Percentiles rank a stretch among this genome's conserved stretches.
Evolutionary conservation across 148 eudicot species (phyloP).

Genomic region (Vaccinium corymbosum): DNA sequence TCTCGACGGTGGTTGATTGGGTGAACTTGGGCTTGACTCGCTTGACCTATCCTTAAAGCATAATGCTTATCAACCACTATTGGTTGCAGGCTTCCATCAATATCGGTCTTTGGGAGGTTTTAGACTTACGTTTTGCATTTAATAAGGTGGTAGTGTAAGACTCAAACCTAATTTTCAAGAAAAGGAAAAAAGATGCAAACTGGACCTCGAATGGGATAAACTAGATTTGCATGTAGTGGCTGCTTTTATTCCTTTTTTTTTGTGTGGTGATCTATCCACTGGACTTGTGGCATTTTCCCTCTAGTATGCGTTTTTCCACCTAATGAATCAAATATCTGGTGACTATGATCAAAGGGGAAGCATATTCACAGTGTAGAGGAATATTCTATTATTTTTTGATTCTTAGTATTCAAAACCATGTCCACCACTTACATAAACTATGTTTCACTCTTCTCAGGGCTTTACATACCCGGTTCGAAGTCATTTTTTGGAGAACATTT

Average conservation of each 20-base stretch:
- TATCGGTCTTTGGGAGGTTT: not conserved
- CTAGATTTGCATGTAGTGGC: not conserved
- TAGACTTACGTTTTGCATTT: not conserved
- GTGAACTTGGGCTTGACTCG: not conserved
- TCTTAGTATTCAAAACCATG: not conserved
- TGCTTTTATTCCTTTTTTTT: not conserved
- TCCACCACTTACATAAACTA: not conserved
- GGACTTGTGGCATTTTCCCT: not conserved
- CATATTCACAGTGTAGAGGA: not conserved
- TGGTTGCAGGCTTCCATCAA: not conserved
- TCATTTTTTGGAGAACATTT: conserved; percentile 81
- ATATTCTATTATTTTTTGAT: not conserved
- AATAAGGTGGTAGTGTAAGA: not conserved
- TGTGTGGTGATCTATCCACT: no score
- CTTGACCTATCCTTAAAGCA: not conserved
- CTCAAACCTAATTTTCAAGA: not conserved
- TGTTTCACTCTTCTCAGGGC: conserved; percentile 49
- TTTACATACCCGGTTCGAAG: conserved; percentile 92
- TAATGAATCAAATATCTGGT: not conserved
- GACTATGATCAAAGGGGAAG: not conserved
- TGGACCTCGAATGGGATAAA: not conserved
- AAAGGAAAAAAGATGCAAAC: not conserved
- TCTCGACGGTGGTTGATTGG: not conserved
- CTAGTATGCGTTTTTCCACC: not conserved
- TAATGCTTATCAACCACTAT: not conserved